phyloP scores from a whole-genome alignment of 148 eudicot species.

The Rheum nobile region DNA sequence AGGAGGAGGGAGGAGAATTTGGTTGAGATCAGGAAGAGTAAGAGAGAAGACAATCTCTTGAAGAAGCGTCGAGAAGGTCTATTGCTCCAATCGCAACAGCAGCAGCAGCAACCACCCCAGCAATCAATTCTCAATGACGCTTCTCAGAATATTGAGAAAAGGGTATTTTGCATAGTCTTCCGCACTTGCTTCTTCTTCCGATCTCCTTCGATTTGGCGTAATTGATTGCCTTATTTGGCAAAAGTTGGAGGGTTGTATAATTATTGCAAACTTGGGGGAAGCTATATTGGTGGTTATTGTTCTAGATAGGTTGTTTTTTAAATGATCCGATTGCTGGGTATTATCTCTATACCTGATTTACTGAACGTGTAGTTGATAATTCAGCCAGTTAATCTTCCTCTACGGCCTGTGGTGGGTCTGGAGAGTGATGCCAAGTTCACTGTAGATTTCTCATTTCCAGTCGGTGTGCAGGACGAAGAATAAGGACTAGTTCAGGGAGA shows the following conservation, averaged over 20 bases:
- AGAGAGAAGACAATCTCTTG: constrained; percentile 67
- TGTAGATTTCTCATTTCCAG: neutral
- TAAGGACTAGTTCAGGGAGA: neutral
- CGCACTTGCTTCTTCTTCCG: neutral
- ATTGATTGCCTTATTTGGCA: neutral
- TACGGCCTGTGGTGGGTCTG: neutral
- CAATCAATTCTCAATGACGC: constrained; percentile 27
- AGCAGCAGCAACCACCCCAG: constrained; percentile 8
- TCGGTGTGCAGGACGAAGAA: neutral
- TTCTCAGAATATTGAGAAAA: constrained; percentile 46
- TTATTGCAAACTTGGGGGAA: neutral
- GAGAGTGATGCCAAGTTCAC: neutral
- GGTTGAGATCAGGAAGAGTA: constrained; percentile 91
- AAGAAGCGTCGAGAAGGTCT: constrained; percentile 76
- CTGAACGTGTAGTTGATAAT: neutral
- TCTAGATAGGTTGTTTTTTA: neutral
- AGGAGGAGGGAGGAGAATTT: constrained; percentile 80
- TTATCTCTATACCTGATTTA: neutral
- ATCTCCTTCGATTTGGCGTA: neutral
- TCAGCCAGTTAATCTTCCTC: neutral
- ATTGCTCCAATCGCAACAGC: constrained; percentile 32
- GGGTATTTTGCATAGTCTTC: constrained; percentile 19
- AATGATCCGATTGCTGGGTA: neutral
- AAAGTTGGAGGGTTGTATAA: neutral
- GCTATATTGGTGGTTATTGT: neutral